Conservation (phyloP, 2,329 filamentous ascomycete species). For the Alternaria metachromatica region DNA sequence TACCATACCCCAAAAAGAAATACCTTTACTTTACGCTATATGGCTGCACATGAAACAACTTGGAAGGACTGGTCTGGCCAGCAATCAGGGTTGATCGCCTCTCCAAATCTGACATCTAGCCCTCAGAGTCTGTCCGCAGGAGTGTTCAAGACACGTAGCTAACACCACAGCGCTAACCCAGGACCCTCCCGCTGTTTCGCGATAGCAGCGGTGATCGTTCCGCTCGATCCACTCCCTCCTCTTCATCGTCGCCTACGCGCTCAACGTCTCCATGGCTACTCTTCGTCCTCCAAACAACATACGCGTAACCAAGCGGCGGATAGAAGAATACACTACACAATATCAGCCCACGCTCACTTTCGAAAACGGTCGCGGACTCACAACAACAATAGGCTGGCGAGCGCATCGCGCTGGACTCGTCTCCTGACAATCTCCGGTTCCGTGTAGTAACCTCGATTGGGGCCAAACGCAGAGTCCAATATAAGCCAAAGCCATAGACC, state of each 20-base stretch:
- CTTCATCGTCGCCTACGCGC: background rate
- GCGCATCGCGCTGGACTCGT: background rate
- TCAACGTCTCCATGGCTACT: background rate
- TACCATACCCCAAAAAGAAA: background rate
- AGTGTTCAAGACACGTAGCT: background rate
- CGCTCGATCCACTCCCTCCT: background rate
- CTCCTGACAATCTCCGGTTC: background rate
- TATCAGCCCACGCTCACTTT: background rate
- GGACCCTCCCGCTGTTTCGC: background rate
- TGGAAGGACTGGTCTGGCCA: background rate
- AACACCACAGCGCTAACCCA: background rate
- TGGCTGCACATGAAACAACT: background rate
- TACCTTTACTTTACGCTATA: background rate
- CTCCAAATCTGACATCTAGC: background rate
- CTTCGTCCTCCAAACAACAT: background rate
- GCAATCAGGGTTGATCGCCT: background rate
- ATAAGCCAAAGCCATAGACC: constrained; percentile 4
- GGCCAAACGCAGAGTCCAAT: background rate
- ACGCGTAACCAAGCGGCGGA: constrained; percentile 1
- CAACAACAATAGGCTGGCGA: background rate
- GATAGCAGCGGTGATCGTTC: background rate
- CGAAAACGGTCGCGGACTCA: background rate
- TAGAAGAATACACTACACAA: background rate
- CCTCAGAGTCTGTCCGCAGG: background rate
- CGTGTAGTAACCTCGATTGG: background rate